Conservation (phyloP, 495 filamentous ascomycete genomes). For the Umbilicaria muhlenbergii region DNA sequence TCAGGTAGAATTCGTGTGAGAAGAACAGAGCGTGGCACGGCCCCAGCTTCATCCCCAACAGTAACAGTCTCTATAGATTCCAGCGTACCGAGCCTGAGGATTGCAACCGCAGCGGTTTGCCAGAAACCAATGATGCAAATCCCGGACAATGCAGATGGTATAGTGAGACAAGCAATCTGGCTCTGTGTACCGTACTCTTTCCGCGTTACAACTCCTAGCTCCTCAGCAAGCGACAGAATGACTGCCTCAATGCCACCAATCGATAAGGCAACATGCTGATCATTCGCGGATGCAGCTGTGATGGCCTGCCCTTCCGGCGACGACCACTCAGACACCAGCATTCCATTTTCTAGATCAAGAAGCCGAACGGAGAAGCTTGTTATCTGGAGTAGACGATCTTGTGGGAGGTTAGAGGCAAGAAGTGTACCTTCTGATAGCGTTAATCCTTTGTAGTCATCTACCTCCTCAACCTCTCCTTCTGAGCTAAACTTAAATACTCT, state of each 20-base stretch:
- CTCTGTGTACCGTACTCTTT: conserved; percentile 45
- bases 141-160: conserved; percentile 31
- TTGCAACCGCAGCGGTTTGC: conserved; percentile 54
- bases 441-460: conserved; percentile 58
- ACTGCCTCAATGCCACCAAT: conserved; percentile 52
- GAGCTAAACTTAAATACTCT: conserved; percentile 62
- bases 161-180: conserved; percentile 73
- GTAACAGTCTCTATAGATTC: conserved; percentile 45
- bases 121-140: conserved; percentile 75
- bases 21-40: conserved; percentile 69
- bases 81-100: conserved; percentile 50
- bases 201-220: conserved; percentile 37
- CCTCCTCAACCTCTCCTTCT: conserved; percentile 71
- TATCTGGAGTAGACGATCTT: conserved; percentile 58
- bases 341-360: conserved; percentile 52
- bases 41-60: conserved; percentile 38
- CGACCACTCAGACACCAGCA: conserved; percentile 52
- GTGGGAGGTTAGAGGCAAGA: conserved; percentile 44
- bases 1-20: conserved; percentile 53
- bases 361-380: conserved; percentile 47
- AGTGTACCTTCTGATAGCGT: conserved; percentile 57
- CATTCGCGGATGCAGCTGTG: conserved; percentile 62
- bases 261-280: conserved; percentile 51
- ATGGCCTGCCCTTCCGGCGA: conserved; percentile 43
- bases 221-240: conserved; percentile 44